These are phyloP conservation scores for Mycena rebaudengoi DNA, from an alignment of 768 basidiomycete species.

Conservation along the genomic window DNA sequence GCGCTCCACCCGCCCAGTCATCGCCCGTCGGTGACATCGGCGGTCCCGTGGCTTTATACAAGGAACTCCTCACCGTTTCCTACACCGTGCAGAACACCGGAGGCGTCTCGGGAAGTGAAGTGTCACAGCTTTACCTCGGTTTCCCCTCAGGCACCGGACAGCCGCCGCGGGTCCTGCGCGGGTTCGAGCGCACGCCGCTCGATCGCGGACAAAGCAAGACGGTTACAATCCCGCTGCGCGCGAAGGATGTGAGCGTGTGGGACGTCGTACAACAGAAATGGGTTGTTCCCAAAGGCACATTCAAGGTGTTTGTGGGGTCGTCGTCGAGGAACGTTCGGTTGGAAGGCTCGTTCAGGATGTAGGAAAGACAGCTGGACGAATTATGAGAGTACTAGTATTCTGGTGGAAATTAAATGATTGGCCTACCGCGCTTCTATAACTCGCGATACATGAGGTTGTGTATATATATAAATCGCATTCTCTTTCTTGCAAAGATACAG, in stretches of 20 bases:
- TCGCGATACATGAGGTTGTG: too few relatives aligned
- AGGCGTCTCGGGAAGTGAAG: slow-evolving; percentile 32
- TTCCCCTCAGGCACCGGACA: slow-evolving; percentile 36
- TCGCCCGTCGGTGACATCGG: slow-evolving; percentile 19
- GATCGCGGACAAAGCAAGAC: slow-evolving; percentile 19
- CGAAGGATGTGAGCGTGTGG: slow-evolving; percentile 26
- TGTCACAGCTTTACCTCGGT: slow-evolving; percentile 37
- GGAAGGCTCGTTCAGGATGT: slow-evolving; percentile 14
- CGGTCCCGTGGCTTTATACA: slow-evolving; percentile 33
- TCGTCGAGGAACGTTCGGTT: slow-evolving; percentile 32
- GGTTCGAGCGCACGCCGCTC: slow-evolving; percentile 38
- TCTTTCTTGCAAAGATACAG: too few relatives aligned
- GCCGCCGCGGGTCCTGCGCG: slow-evolving; percentile 45
- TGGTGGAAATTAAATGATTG: too few relatives aligned
- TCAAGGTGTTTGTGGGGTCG: slow-evolving; percentile 41
- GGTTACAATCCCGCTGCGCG: slow-evolving; percentile 6
- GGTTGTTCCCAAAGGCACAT: slow-evolving; percentile 40
- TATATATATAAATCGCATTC: too few relatives aligned
- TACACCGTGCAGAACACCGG: slow-evolving; percentile 50
- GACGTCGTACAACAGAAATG: slow-evolving; percentile 37
- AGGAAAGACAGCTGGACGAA: too few relatives aligned
- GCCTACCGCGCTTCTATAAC: too few relatives aligned
- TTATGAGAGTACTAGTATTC: too few relatives aligned
- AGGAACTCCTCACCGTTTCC: slow-evolving; percentile 36
- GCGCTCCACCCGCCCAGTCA: neutral